A percentile compares a stretch with the other conserved stretches of the same genome.
phyloP scores from a whole-genome alignment of 2,329 filamentous ascomycete genomes.

The Neophaeococcomyces aloes region DNA sequence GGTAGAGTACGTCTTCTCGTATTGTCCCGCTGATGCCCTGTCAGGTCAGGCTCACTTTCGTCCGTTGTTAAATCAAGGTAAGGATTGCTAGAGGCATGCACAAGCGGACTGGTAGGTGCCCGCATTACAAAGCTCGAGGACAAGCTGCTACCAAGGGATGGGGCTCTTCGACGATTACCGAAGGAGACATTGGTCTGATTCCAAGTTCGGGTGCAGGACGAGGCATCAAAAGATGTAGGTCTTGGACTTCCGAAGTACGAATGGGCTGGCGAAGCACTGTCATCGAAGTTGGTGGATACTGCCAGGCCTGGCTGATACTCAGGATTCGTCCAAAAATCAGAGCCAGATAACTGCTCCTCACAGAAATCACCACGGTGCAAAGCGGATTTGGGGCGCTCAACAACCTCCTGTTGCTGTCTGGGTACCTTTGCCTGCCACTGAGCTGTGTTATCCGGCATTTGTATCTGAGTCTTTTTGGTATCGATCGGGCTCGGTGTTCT shows the following conservation, averaged over 20 bases:
- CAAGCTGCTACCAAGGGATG: conserved; percentile 59
- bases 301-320: conserved; percentile 4
- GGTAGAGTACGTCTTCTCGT: conserved; percentile 63
- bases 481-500: background rate
- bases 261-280: conserved; percentile 1
- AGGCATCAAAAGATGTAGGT: background rate
- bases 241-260: background rate
- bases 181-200: conserved; percentile 1
- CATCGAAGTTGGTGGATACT: background rate
- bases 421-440: background rate
- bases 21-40: conserved; percentile 12
- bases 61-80: conserved; percentile 55
- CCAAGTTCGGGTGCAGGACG: background rate
- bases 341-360: conserved; percentile 23
- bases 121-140: conserved; percentile 74
- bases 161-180: conserved; percentile 30
- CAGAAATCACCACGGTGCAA: conserved; percentile 26
- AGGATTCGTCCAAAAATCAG: conserved; percentile 3
- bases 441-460: background rate
- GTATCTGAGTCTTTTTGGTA: background rate
- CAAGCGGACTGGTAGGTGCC: conserved; percentile 82
- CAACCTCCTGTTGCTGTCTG: background rate
- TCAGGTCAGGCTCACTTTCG: conserved; percentile 41
- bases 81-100: conserved; percentile 76
- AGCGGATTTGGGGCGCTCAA: conserved; percentile 2